Evolutionary conservation across 1,284 basidiomycete species (phyloP).

Genomic region (Austroboletus novae-zelandiae): DNA sequence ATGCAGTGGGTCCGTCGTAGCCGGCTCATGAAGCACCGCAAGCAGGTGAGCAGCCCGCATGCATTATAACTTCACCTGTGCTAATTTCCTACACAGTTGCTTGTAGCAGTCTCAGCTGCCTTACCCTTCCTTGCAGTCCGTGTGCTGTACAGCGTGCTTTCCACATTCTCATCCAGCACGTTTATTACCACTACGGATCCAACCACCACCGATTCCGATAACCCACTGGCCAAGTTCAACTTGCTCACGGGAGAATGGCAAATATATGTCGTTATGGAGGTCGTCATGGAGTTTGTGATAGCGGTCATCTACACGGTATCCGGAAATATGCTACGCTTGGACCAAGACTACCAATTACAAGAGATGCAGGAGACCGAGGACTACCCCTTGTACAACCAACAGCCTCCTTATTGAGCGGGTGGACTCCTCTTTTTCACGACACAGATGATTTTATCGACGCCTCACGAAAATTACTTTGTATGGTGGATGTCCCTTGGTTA

Average conservation of each 20-base stretch:
- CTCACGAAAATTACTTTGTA: background rate
- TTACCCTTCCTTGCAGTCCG: constrained; percentile 61
- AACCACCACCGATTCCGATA: constrained; percentile 4
- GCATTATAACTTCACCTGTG: constrained; percentile 8
- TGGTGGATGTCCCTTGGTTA: too few species aligned
- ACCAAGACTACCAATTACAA: constrained; percentile 31
- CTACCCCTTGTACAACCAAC: constrained; percentile 25
- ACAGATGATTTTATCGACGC: background rate
- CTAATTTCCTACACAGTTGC: constrained; percentile 11
- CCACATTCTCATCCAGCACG: constrained; percentile 50
- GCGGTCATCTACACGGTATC: constrained; percentile 48
- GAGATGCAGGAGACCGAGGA: constrained; percentile 30
- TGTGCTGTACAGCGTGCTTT: constrained; percentile 43
- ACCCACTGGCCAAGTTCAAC: constrained; percentile 48
- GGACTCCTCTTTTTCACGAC: background rate
- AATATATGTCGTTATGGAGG: constrained; percentile 52
- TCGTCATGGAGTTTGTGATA: constrained; percentile 57
- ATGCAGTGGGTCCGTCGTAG: constrained; percentile 49
- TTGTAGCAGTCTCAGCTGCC: constrained; percentile 49
- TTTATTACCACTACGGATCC: constrained; percentile 35
- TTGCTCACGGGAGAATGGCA: constrained; percentile 52
- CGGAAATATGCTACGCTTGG: constrained; percentile 31
- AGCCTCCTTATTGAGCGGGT: constrained; percentile 15
- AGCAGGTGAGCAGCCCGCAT: constrained; percentile 33
- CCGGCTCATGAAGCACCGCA: constrained; percentile 50